phyloP scores from a whole-genome alignment of 176 grass and related monocot species.

The Carex littledalei region DNA sequence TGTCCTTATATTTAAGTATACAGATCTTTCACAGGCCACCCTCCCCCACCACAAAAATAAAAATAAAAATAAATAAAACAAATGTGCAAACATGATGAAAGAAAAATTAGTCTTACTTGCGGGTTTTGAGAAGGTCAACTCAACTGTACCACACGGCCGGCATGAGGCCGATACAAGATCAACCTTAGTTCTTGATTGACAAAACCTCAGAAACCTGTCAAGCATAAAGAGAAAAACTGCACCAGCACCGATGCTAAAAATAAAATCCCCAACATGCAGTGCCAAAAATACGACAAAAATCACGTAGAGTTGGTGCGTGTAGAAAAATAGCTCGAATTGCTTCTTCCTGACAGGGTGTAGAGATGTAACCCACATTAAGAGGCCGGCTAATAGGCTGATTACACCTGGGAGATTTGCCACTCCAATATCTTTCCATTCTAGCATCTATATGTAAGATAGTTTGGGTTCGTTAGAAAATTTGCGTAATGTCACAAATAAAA shows the following conservation, averaged over 20 bases:
- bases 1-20: neutral
- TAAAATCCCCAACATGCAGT: conserved; percentile 68
- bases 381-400: conserved; percentile 79
- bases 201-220: conserved; percentile 83
- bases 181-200: conserved; percentile 75
- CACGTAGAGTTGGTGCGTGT: conserved; percentile 96
- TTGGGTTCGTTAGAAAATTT: neutral
- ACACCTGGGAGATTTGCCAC: conserved; percentile 81
- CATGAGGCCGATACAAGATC: conserved; percentile 68
- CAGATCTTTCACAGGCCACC: neutral
- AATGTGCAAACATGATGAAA: neutral
- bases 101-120: conserved; percentile 43
- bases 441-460: conserved; percentile 36
- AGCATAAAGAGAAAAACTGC: conserved; percentile 87
- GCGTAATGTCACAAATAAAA: neutral
- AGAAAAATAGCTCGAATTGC: conserved; percentile 96
- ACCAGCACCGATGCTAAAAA: conserved; percentile 71
- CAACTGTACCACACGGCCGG: conserved; percentile 74
- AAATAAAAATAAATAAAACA: conserved; percentile 6
- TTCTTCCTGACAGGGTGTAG: conserved; percentile 79
- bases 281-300: conserved; percentile 84
- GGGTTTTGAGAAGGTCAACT: conserved; percentile 82
- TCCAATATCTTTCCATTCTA: conserved; percentile 67
- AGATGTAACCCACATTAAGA: conserved; percentile 96
- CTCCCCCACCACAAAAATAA: neutral